phyloP scores from a whole-genome alignment of 148 eudicot genomes.

The Amaranthus cruentus region DNA sequence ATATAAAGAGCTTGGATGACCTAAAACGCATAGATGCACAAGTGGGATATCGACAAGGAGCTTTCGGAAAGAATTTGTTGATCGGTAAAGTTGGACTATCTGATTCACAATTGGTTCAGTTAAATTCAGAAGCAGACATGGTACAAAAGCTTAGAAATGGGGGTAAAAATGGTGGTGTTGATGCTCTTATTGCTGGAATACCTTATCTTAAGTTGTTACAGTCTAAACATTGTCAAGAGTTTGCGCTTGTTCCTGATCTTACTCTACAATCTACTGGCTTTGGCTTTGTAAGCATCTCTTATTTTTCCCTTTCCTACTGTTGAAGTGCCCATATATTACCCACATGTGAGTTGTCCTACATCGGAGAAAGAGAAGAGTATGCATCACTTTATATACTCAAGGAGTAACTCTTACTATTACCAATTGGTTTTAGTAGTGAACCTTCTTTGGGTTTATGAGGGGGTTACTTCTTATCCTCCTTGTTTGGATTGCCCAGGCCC shows the following conservation, averaged over 20 bases:
- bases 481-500: too few relatives aligned
- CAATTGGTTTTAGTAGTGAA: too few relatives aligned
- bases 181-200: background rate
- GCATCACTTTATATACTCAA: too few relatives aligned
- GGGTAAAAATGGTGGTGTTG: background rate
- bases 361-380: too few relatives aligned
- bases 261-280: background rate
- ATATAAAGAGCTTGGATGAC: background rate
- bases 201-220: background rate
- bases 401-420: too few relatives aligned
- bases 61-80: background rate
- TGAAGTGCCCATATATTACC: too few relatives aligned
- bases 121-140: background rate
- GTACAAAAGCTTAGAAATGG: background rate
- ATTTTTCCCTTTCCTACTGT: too few relatives aligned
- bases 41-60: background rate
- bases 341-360: too few relatives aligned
- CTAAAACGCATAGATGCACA: background rate
- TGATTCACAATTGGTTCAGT: background rate
- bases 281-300: background rate
- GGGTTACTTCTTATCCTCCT: too few relatives aligned
- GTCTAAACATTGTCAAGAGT: background rate
- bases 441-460: too few relatives aligned
- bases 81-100: background rate
- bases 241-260: background rate